Base-by-base conservation (phyloP, 139 green algal species). In the Pleodorina starrii region DNA sequence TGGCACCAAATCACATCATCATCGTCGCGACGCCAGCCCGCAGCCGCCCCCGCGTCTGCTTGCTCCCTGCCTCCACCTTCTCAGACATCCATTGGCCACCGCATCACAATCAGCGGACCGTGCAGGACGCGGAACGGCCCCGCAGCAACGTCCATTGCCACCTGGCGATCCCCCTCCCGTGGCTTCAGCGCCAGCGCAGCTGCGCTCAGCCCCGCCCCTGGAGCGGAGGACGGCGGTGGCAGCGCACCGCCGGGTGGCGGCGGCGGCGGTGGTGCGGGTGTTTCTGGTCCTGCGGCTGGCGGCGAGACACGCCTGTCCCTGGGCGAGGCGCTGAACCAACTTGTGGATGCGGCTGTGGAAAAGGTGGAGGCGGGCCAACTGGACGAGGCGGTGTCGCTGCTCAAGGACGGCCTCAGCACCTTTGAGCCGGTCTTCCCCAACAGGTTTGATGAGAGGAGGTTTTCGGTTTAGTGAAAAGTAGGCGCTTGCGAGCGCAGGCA, bases 281-380 rank as follows among this genome's bases (percentile, higher is more conserved):
- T n/a, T n/a, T n/a, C n/a, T n/a, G n/a, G n/a, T n/a, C n/a, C n/a
- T 5, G 1, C 38, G 0, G 54, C 32, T 0, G 29, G 6, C n/a
- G 81, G 81, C 59, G 81, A 92, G 48, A 44, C 69, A 16, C 82
- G 84, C 38, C 87, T 92, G 74, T 87, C 73, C 27, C 59, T 92
- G 38, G 71, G 79, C 6, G 89, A 92, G 48, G 89, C 89, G 16
- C 74, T 92, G 57, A 92, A 77, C 46, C 66, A 38, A 46, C 75
- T 92, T 82, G 92, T 94, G 32, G 92, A 94, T 43, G 90, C 85
- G 23, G 92, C 92, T 5, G 83, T 94, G 35, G 82, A 74, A 44
- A 88, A 92, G 69, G 92, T 94, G 81, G 90, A 94, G 88, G n/a
- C 78, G 57, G 88, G 86, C 14, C 40, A 84, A 43, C 63, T 90